These are phyloP conservation scores for Biscogniauxia mediterranea DNA, from an alignment of 2,329 filamentous ascomycete species.

Conservation along the genomic window DNA sequence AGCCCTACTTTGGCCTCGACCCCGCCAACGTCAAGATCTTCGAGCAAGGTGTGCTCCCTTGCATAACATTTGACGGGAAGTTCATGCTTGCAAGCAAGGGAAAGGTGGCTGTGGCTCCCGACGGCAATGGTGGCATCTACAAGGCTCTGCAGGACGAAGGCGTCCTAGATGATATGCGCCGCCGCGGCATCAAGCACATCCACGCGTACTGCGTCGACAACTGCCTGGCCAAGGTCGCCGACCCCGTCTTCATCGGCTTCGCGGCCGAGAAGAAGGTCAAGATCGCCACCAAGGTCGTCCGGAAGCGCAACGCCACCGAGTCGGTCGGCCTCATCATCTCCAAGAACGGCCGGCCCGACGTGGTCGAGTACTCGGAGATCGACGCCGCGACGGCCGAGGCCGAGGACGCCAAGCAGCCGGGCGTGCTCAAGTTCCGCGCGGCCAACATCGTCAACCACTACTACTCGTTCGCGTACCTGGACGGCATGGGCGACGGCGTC, in stretches of 20 bases:
- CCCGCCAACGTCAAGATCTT: slow-evolving; percentile 88
- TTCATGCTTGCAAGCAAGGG: slow-evolving; percentile 89
- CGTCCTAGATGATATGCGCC: slow-evolving; percentile 82
- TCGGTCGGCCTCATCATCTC: slow-evolving; percentile 90
- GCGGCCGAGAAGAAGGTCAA: slow-evolving; percentile 83
- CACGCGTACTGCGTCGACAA: slow-evolving; percentile 99
- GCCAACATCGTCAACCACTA: slow-evolving; percentile 99
- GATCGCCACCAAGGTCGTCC: slow-evolving; percentile 98
- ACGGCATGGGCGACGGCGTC: slow-evolving; percentile 83
- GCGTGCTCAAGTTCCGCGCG: slow-evolving; percentile 89
- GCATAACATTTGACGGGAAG: slow-evolving; percentile 96
- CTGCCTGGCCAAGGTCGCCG: slow-evolving; percentile 97
- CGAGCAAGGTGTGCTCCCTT: slow-evolving; percentile 94
- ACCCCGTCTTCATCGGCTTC: slow-evolving; percentile 94
- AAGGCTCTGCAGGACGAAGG: slow-evolving; percentile 66
- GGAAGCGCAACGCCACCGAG: slow-evolving; percentile 95
- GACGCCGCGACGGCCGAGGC: slow-evolving; percentile 85
- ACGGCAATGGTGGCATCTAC: slow-evolving; percentile 97
- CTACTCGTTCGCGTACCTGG: slow-evolving; percentile 92
- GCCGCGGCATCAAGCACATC: slow-evolving; percentile 88
- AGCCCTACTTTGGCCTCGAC: slow-evolving; percentile 77
- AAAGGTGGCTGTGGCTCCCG: slow-evolving; percentile 90
- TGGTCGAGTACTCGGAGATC: slow-evolving; percentile 98
- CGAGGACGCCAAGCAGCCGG: slow-evolving; percentile 74
- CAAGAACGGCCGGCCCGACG: slow-evolving; percentile 94